Evolutionary conservation across 345 rosid genomes (phyloP).

Genomic region (Moringa oleifera): DNA sequence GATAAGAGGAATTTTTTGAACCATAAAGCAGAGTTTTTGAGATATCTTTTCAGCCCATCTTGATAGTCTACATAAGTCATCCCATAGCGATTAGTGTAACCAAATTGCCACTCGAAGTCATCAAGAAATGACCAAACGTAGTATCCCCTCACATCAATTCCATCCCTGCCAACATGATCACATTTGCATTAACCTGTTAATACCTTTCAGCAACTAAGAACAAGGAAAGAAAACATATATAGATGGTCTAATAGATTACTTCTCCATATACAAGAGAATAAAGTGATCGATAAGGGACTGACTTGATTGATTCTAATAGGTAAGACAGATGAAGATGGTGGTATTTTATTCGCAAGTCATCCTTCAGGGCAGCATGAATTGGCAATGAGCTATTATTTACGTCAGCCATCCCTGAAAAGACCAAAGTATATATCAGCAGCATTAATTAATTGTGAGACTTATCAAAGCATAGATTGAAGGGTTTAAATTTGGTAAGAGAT

Average conservation of each 20-base stretch:
- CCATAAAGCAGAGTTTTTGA: conserved; percentile 60
- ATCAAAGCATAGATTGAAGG: no score
- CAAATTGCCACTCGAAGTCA: conserved; percentile 55
- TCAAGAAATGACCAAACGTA: conserved; percentile 55
- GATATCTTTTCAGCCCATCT: conserved; percentile 43
- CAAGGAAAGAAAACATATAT: neutral
- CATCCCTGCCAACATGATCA: conserved; percentile 21
- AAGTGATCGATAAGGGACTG: neutral
- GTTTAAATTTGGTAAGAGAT: no score
- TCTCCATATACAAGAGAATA: neutral
- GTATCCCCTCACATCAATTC: conserved; percentile 52
- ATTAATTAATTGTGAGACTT: neutral
- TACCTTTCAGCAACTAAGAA: no score
- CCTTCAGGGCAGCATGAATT: conserved; percentile 27
- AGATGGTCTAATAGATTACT: neutral
- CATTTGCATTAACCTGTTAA: neutral
- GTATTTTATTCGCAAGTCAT: conserved; percentile 34
- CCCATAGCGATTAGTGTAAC: conserved; percentile 51
- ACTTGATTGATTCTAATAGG: conserved; percentile 32
- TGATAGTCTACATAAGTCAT: conserved; percentile 46
- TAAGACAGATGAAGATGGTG: conserved; percentile 24
- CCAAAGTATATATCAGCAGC: no score
- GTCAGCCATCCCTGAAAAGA: conserved; percentile 29
- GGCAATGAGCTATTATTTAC: conserved; percentile 27
- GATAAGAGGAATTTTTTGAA: conserved; percentile 39